Percentiles rank a stretch among this genome's conserved stretches.
These are phyloP conservation scores for Microbotryomycetes sp. DNA, from an alignment of 1,284 basidiomycete genomes.

Conservation along the genomic window DNA sequence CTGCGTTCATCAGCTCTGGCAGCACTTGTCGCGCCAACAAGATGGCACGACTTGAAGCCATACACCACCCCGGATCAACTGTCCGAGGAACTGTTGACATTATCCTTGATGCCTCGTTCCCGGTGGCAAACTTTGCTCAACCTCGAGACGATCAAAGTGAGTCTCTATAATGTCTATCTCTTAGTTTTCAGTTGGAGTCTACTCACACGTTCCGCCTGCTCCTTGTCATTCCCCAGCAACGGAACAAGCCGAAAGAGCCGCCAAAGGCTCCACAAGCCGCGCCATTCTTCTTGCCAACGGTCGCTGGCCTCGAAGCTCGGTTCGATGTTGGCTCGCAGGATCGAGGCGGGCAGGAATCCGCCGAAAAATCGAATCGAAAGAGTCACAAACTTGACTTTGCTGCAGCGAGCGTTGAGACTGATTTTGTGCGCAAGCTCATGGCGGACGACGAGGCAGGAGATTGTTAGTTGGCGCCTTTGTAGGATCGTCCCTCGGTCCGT, in stretches of 20 bases:
- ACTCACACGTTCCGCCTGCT: background rate
- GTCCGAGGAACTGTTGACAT: conserved; percentile 75
- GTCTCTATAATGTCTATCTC: conserved; percentile 25
- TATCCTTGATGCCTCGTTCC: conserved; percentile 84
- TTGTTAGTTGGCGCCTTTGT: conserved; percentile 51
- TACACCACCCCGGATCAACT: conserved; percentile 80
- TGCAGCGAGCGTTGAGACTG: conserved; percentile 56
- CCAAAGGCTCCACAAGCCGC: conserved; percentile 91
- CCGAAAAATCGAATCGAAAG: no score
- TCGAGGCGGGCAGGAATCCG: conserved; percentile 51
- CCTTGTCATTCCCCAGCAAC: conserved; percentile 51
- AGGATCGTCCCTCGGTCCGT: background rate
- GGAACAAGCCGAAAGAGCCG: conserved; percentile 92
- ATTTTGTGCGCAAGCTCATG: conserved; percentile 60
- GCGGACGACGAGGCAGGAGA: conserved; percentile 54
- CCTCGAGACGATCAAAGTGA: conserved; percentile 83
- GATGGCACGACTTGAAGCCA: conserved; percentile 45
- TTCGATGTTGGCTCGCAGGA: conserved; percentile 54
- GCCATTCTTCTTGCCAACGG: conserved; percentile 91
- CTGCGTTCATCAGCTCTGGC: conserved; percentile 13
- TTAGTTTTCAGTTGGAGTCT: background rate
- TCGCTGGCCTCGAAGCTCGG: conserved; percentile 71
- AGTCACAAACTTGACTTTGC: conserved; percentile 50
- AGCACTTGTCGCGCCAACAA: conserved; percentile 14
- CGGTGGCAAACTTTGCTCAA: conserved; percentile 96